Evolutionary conservation across 495 filamentous ascomycete species (phyloP), one percentile per base, ranked within the genome.

Genomic region (Trichoderma asperelloides): DNA sequence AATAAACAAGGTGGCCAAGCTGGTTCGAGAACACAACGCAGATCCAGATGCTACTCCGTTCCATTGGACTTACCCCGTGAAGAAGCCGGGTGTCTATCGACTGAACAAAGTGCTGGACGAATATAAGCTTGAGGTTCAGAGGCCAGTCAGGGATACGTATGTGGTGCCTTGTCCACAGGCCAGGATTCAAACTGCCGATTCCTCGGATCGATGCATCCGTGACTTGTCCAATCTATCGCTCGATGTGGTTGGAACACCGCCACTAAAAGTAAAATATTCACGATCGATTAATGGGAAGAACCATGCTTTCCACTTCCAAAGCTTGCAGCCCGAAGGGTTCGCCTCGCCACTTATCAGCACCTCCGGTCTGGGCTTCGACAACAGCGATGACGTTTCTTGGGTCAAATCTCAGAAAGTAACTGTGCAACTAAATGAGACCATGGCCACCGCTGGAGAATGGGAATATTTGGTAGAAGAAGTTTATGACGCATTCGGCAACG

Each of bases 241-340:
- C 16, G 85, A 91, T 68, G 90, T 97, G 2, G 86, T 92, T 71
- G 95, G 94, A 23, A 92, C 92, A 2, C 90, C 95, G 13, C 95
- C 95, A n/a, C 78, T 98, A 66, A 90, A 91, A 73, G 87, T 98
- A 68, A 91, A 90, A 71, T 98, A 98, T 72, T 94, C 89, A 70
- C 88, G 90, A 47, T 87, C 86, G 39, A 86, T 97, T 65, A 93
- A 96, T 71, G 79, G 83, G 65, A 85, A 86, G 66, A 87, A 94
- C 68, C 80, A 87, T 70, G 86, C 88, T 69, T 87, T 91, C 71
- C 89, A 92, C 66, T 89, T 94, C 71, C 92, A 97, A 72, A 94
- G 90, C 69, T 88, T 98, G 28, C 92, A 96, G 66, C 92, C 95
- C 0, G 93, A 97, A 63, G 89, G 90, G 64, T 86, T 93, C 71